Base-by-base conservation (phyloP, 495 filamentous ascomycete genomes). In the Geoglossum glabrum region DNA sequence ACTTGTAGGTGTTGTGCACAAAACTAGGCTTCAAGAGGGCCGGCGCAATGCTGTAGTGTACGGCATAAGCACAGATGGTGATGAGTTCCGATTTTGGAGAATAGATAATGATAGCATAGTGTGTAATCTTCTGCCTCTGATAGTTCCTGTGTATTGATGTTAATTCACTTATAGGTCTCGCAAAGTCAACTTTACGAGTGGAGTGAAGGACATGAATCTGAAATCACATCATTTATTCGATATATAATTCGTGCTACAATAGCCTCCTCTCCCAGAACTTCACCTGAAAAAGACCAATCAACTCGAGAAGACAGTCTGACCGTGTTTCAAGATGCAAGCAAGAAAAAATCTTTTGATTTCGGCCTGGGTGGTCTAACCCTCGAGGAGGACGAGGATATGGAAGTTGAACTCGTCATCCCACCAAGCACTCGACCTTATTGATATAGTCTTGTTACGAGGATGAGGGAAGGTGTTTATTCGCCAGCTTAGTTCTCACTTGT, bases 151-250 rank as follows among this genome's bases (percentile, higher is more conserved):
- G 43, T 17, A 17, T 5, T 5, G 43, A 47, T 47, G 43, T 5
- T 47, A 47, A 47, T 47, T 47, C 43, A 47, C 43, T 47, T 47
- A 4, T 47, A 47, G 43, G 43, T 47, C 43, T 47, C 43, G 43
- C 43, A 47, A 47, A 47, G 43, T 47, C 43, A 47, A 47, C 43
- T 47, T 47, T 47, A 47, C 43, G 43, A 47, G 43, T 47, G 43
- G 43, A 47, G 43, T 47, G n/a, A 47, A 47, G 43, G 43, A 47
- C 43, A 47, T 5, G 43, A 47, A 17, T 47, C 43, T 47, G 43
- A 47, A 47, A 47, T 47, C 15, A 47, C 43, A 17, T 47, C 43
- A 47, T 47, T 47, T 47, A 47, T 47, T 47, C 43, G 43, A 47
- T 47, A 47, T 17, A 47, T 47, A 47, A 4, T 47, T 47, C 43